These are phyloP conservation scores for Sesbania bispinosa DNA, from an alignment of 306 rosid species.

Conservation along the genomic window DNA sequence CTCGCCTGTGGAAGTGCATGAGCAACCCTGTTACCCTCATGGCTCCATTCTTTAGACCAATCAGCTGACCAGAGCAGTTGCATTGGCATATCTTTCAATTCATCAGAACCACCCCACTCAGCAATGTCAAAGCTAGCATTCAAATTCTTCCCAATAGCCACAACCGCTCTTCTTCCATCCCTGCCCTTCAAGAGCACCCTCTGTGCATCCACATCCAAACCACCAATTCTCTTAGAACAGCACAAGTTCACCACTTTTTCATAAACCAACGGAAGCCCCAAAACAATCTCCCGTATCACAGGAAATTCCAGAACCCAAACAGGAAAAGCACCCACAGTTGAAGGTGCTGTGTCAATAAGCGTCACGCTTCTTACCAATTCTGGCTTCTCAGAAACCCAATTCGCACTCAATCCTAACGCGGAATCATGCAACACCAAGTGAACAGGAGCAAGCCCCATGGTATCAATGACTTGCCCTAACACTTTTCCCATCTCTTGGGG, in stretches of 20 bases:
- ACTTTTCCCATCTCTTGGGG: constrained; percentile 66
- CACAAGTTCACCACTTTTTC: constrained; percentile 49
- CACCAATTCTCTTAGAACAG: constrained; percentile 55
- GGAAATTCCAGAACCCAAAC: constrained; percentile 59
- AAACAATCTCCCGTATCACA: constrained; percentile 56
- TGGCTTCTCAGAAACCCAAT: constrained; percentile 71
- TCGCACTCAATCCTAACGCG: constrained; percentile 57
- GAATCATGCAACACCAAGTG: constrained; percentile 91
- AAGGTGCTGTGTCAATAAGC: constrained; percentile 57
- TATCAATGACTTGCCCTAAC: constrained; percentile 65
- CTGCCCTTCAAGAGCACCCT: constrained; percentile 70
- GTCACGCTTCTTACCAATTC: constrained; percentile 67
- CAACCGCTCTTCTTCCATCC: constrained; percentile 64
- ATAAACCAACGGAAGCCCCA: constrained; percentile 54
- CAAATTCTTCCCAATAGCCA: constrained; percentile 66
- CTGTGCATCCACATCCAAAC: constrained; percentile 53
- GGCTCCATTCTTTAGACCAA: constrained; percentile 89
- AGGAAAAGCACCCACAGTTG: constrained; percentile 57
- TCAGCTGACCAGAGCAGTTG: constrained; percentile 73
- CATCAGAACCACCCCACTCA: constrained; percentile 79
- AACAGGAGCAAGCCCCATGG: constrained; percentile 69
- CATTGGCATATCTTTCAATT: constrained; percentile 63
- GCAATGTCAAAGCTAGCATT: constrained; percentile 80
- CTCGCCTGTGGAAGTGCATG: constrained; percentile 60
- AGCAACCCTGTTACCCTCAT: constrained; percentile 67